Conservation (phyloP, 2,329 filamentous ascomycete species). For the Hypoxylon sp. region DNA sequence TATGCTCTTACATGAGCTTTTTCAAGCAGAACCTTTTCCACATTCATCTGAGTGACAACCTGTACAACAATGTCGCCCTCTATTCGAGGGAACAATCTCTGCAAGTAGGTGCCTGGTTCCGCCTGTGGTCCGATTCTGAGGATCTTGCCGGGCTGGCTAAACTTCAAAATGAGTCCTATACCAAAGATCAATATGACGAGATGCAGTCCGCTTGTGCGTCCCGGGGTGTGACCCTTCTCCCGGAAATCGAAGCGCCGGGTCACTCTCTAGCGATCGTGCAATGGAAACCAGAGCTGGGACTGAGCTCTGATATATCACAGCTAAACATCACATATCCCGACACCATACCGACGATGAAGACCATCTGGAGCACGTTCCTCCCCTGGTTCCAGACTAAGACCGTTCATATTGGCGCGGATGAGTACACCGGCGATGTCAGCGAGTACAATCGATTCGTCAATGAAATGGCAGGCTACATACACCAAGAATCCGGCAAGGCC, state of each 20-base stretch:
- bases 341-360: constrained; percentile 64
- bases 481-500: constrained; percentile 54
- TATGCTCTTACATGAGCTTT: constrained; percentile 70
- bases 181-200: constrained; percentile 61
- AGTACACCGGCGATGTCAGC: constrained; percentile 60
- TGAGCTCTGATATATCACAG: constrained; percentile 60
- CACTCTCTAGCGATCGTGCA: constrained; percentile 68
- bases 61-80: constrained; percentile 61
- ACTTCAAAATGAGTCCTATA: constrained; percentile 66
- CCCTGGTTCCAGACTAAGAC: constrained; percentile 68
- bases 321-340: constrained; percentile 68
- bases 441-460: constrained; percentile 67
- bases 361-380: constrained; percentile 65
- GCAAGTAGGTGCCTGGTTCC: constrained; percentile 66
- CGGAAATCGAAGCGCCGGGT: constrained; percentile 70
- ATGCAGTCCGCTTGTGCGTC: constrained; percentile 65
- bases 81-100: constrained; percentile 62
- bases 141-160: constrained; percentile 62
- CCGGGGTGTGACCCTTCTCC: constrained; percentile 68
- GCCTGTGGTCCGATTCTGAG: constrained; percentile 62
- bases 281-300: constrained; percentile 68
- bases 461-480: constrained; percentile 62
- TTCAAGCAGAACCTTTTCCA: constrained; percentile 72
- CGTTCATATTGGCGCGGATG: constrained; percentile 68
- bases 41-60: constrained; percentile 68